Percentiles rank a stretch among this genome's conserved stretches.
phyloP scores from a whole-genome alignment of 192 early-diverging fungal genomes.

The Rhizophagus sp. region DNA sequence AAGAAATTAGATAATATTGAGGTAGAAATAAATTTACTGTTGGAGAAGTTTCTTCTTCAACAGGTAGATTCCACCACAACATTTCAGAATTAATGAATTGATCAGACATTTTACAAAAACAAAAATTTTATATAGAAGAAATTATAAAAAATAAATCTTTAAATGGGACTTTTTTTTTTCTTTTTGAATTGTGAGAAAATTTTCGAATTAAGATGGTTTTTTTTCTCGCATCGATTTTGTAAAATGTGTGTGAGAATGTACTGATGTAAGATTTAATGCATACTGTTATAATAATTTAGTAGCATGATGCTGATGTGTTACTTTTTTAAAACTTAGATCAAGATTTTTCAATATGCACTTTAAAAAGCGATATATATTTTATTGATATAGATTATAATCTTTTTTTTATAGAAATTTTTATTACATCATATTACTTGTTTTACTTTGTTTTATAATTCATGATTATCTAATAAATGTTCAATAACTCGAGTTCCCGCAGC shows the following conservation, averaged over 20 bases:
- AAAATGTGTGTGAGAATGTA: too few species aligned
- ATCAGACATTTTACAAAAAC: not conserved
- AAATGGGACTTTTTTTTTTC: not conserved
- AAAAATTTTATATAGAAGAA: not conserved
- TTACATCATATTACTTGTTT: not conserved
- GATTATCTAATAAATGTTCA: conserved; percentile 40
- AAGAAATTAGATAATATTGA: not conserved
- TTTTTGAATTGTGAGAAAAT: too few species aligned
- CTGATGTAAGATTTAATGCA: too few species aligned
- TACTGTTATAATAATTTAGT: too few species aligned
- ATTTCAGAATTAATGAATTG: not conserved
- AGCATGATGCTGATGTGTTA: too few species aligned
- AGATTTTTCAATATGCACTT: too few species aligned
- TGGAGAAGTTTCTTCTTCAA: not conserved
- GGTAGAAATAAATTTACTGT: not conserved
- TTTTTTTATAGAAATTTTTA: too few species aligned
- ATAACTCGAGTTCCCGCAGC: conserved; percentile 42
- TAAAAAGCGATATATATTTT: too few species aligned
- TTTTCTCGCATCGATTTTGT: too few species aligned
- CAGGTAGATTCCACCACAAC: not conserved
- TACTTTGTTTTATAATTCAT: conserved; percentile 33
- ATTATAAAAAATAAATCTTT: not conserved
- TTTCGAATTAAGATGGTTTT: too few species aligned
- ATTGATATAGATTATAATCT: too few species aligned
- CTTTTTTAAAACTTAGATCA: too few species aligned